These are phyloP conservation scores for Lecanosticta acicola DNA, from an alignment of 2,329 filamentous ascomycete species.

Conservation along the genomic window DNA sequence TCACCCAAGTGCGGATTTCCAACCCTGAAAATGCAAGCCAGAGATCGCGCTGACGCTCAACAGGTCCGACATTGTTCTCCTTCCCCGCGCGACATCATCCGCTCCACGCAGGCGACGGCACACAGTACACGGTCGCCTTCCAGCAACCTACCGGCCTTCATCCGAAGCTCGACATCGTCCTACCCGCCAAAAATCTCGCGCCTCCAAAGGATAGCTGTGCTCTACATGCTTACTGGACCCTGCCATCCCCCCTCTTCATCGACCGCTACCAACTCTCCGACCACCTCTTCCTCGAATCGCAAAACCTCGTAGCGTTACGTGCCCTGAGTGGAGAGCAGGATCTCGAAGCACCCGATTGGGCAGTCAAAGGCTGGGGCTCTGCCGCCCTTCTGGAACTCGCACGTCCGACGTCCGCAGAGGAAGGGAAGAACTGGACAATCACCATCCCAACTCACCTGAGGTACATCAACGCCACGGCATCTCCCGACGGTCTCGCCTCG, in stretches of 20 bases:
- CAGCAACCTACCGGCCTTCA: slow-evolving; percentile 73
- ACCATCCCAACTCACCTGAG: slow-evolving; percentile 79
- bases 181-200: slow-evolving; percentile 51
- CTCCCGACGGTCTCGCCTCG: slow-evolving; percentile 24
- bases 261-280: slow-evolving; percentile 82
- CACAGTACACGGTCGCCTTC: slow-evolving; percentile 52
- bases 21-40: no score
- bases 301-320: slow-evolving; percentile 65
- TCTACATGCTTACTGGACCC: slow-evolving; percentile 73
- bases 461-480: slow-evolving; percentile 52
- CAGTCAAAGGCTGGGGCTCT: slow-evolving; percentile 71
- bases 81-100: slow-evolving; percentile 75
- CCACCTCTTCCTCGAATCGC: slow-evolving; percentile 69
- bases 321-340: slow-evolving; percentile 73
- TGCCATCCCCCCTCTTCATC: slow-evolving; percentile 75
- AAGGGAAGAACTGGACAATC: slow-evolving; percentile 50
- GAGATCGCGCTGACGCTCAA: no score
- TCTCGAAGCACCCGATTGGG: slow-evolving; percentile 84
- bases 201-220: slow-evolving; percentile 55
- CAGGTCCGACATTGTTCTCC: slow-evolving; percentile 71
- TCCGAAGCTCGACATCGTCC: slow-evolving; percentile 65
- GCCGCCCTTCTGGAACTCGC: slow-evolving; percentile 69
- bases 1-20: slow-evolving; percentile 53
- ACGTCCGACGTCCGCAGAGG: slow-evolving; percentile 11
- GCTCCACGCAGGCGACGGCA: slow-evolving; percentile 35